Percentiles rank a stretch among this genome's conserved stretches.
phyloP scores from a whole-genome alignment of 192 early-diverging fungal genomes.

The Coemansia sp. region DNA sequence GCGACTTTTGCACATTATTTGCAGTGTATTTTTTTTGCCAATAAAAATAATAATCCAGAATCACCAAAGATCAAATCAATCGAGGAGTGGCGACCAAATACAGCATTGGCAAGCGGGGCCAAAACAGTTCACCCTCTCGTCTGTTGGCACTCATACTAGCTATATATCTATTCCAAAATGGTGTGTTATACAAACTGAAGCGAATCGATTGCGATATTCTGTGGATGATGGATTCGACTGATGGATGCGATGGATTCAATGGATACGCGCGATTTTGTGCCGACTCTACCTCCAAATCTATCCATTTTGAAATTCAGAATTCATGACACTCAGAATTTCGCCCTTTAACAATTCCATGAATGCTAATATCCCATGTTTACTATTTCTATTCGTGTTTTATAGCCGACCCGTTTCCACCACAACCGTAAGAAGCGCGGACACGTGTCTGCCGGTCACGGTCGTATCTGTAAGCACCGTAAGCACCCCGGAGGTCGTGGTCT shows the following conservation, averaged over 20 bases:
- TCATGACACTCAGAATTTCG: neutral
- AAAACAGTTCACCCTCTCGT: slow-evolving; percentile 13
- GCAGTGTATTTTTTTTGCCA: slow-evolving; percentile 8
- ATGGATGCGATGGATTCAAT: slow-evolving; percentile 16
- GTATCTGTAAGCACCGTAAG: slow-evolving; percentile 99
- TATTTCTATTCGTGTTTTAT: slow-evolving; percentile 10
- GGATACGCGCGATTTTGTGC: neutral
- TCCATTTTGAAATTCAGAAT: neutral
- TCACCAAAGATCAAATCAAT: slow-evolving; percentile 1
- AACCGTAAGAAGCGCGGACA: slow-evolving; percentile 94
- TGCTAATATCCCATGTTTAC: neutral
- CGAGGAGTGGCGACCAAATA: neutral
- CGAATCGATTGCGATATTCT: slow-evolving; percentile 1
- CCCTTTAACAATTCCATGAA: neutral
- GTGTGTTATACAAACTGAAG: slow-evolving; percentile 23
- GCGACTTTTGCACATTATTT: neutral
- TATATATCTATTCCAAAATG: slow-evolving; percentile 36
- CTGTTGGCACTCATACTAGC: slow-evolving; percentile 19
- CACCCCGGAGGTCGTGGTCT: slow-evolving; percentile 99
- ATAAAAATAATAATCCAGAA: neutral
- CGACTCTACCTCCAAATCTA: neutral
- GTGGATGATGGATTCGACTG: slow-evolving; percentile 8
- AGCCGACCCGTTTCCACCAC: slow-evolving; percentile 58
- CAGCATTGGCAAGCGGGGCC: neutral
- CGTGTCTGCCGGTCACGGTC: slow-evolving; percentile 99